Base-by-base conservation (phyloP, 345 rosid genomes). In the Salix arbutifolia region DNA sequence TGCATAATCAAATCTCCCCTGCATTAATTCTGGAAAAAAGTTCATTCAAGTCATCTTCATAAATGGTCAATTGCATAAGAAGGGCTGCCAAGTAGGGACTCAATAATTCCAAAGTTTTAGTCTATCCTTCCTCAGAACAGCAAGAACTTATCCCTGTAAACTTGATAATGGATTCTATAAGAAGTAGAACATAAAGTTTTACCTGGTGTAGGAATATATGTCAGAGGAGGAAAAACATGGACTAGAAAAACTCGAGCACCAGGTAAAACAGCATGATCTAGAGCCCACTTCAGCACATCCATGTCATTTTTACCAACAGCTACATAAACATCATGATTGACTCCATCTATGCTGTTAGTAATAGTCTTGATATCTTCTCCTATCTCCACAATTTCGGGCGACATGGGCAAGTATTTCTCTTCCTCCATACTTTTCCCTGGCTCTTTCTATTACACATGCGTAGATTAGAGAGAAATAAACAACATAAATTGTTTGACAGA, bases 291-390 rank as follows among this genome's bases (percentile, higher is more conserved):
- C 5, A 87, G 78, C 11, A 89, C 91, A 70, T 82, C 81, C 28
- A 85, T 19, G 73, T 90, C 94, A 76, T 89, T 87, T 81, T 81
- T 89, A 14, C 92, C 94, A 33, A 89, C 91, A 69, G 89, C 92
- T 48, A 90, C 89, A 70, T 90, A 90, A 70, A 90, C 84, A 79
- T 90, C 92, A 69, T 21, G 23, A 8, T 30, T 50, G 28, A 28
- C 31, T 3, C 60, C 77, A 62, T 79, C 86, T 42, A 50, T 83
- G 84, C 80, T 74, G 21, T 25, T 50, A 6, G 67, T 13, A 72
- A 77, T 11, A 74, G 73, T 85, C 61, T 17, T 78, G 72, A 84
- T 84, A 16, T 87, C 92, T 37, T 90, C 92, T 61, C 82, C 90
- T 2, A 90, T 84, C 88, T 90, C 94, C 67, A 87, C 91, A 38